Base-by-base conservation (phyloP, 2,329 filamentous ascomycete genomes). In the Venturia effusa region DNA sequence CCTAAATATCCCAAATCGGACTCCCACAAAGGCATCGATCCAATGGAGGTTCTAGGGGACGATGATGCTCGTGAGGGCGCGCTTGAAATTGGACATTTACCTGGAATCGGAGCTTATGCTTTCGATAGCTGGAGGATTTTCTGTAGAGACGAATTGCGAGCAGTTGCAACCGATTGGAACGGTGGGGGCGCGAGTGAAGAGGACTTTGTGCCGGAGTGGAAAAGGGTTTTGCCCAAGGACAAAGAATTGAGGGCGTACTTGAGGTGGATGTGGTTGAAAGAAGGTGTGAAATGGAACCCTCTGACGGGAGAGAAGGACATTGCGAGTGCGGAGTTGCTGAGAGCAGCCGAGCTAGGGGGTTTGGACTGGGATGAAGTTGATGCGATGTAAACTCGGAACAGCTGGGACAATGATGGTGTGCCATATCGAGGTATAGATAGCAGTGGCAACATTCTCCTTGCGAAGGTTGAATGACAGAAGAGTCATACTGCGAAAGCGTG, bases 61-160 rank as follows among this genome's bases (percentile, higher is more conserved):
- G 76, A 77, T 51, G 71, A 73, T 30, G 66, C 69, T 19, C 78
- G 80, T 13, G 75, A 78, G 0, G 80, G 83, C 4, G 82, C 83
- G 0, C 95, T 91, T 86, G 92, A 97, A 71, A 88, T 96, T 66
- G 91, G 88, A 0, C 90, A 96, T 73, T 78, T 97, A 64, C 92
- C 90, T 0, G 86, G 90, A 63, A 73, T 82, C 64, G 90, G 92
- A 19, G 81, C 85, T 1, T 97, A 97, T 73, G 89, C 90, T 0
- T 79, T 93, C 60, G 92, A 97, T 74, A 92, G 88, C 71, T 97
- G 91, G 89, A 85, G 92, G 3, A 96, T 97, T 67, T 97, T 97
- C 74, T 96, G 91, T 72, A 84, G 92, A 1, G 92, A 97, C 72
- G 79, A 82, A 39, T 74, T 96, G 30, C 82, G 92, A 8, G 87